Conservation (phyloP, 2,329 filamentous ascomycete genomes). For the Colletotrichum gigasporum region DNA sequence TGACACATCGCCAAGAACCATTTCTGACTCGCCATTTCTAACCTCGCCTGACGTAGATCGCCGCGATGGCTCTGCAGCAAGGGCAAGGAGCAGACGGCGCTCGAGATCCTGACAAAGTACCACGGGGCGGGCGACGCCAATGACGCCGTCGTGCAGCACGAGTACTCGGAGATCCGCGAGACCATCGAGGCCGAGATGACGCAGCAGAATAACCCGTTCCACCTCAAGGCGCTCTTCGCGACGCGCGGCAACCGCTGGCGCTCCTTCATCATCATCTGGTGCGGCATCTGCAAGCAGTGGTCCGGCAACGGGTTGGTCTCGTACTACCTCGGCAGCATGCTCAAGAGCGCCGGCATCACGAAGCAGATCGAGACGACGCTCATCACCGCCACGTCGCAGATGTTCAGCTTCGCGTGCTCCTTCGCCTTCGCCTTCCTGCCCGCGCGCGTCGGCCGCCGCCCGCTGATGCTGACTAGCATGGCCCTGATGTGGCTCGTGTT, state of each 20-base stretch:
- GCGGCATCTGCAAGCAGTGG: constrained; percentile 54
- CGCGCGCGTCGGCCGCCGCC: constrained; percentile 26
- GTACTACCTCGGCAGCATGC: constrained; percentile 21
- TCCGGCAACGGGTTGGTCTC: constrained; percentile 34
- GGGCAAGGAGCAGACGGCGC: constrained; percentile 47
- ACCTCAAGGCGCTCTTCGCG: constrained; percentile 35
- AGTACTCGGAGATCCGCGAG: constrained; percentile 56
- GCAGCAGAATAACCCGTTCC: constrained; percentile 35
- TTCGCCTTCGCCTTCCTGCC: constrained; percentile 26
- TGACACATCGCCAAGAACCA: not conserved
- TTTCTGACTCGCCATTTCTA: not conserved
- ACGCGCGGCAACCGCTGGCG: constrained; percentile 44
- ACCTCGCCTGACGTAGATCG: not conserved
- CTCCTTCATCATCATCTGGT: constrained; percentile 49
- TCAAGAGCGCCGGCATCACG: constrained; percentile 29
- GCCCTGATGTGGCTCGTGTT: constrained; percentile 29
- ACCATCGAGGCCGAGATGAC: constrained; percentile 48
- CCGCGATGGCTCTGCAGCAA: constrained; percentile 28
- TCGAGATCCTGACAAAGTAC: constrained; percentile 66
- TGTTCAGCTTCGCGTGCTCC: constrained; percentile 30
- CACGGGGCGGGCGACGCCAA: constrained; percentile 66
- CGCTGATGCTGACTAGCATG: constrained; percentile 29
- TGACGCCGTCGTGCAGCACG: constrained; percentile 61
- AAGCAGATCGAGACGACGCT: constrained; percentile 21
- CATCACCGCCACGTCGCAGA: constrained; percentile 29